Evolutionary conservation across 2,329 filamentous ascomycete species (phyloP).

Genomic region (Lecanicillium sp.): DNA sequence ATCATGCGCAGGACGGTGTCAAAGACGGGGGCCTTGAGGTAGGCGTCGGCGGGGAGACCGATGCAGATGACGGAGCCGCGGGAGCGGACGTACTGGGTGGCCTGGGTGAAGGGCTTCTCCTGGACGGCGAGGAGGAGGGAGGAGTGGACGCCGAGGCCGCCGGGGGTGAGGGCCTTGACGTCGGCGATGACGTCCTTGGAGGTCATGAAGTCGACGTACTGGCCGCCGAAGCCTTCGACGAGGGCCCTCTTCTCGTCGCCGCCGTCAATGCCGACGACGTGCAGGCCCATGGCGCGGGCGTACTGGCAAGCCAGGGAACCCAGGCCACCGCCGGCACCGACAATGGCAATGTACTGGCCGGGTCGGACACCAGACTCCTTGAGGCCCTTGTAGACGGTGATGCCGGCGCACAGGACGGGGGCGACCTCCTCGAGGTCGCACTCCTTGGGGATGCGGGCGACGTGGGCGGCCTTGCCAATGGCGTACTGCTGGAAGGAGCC

Average conservation of each 20-base stretch:
- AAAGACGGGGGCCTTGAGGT: constrained; percentile 33
- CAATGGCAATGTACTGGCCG: constrained; percentile 64
- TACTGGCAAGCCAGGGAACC: constrained; percentile 70
- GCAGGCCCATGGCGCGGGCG: constrained; percentile 81
- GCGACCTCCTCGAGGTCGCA: constrained; percentile 69
- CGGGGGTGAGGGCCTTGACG: constrained; percentile 24
- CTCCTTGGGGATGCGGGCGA: constrained; percentile 73
- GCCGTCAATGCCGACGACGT: constrained; percentile 72
- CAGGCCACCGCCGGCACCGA: constrained; percentile 67
- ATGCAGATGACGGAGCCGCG: constrained; percentile 82
- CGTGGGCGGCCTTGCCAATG: constrained; percentile 78
- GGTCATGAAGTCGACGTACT: constrained; percentile 74
- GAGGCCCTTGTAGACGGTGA: constrained; percentile 80
- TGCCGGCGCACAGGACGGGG: constrained; percentile 75
- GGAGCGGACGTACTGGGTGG: constrained; percentile 66
- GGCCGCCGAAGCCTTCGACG: constrained; percentile 62
- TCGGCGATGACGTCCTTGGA: constrained; percentile 53
- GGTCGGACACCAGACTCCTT: constrained; percentile 59
- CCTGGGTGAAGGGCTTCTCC: no score
- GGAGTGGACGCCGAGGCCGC: constrained; percentile 74
- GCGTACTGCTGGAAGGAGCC: constrained; percentile 91
- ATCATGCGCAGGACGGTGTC: constrained; percentile 83
- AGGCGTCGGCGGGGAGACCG: constrained; percentile 75
- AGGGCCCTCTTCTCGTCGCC: constrained; percentile 74
- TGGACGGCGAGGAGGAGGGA: constrained; percentile 51